Evolutionary conservation across 352 stramenopile species (phyloP).

Genomic region (Pythium myriotylum): DNA sequence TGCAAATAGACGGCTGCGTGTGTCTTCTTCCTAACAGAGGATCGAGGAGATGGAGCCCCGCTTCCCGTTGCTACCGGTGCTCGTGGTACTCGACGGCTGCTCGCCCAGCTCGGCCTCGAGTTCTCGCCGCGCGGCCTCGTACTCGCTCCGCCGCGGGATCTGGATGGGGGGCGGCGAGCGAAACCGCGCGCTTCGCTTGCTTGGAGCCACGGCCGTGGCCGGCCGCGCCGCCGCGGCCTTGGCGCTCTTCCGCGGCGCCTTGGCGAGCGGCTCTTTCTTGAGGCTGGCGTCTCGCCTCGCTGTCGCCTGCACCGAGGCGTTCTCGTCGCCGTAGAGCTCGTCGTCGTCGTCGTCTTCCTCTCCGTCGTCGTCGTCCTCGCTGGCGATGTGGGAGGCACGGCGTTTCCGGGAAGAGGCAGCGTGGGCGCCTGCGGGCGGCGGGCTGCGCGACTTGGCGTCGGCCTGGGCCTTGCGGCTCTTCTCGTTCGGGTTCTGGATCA

Average conservation of each 20-base stretch:
- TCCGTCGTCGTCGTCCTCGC: conserved; percentile 24
- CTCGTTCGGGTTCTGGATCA: conserved; percentile 86
- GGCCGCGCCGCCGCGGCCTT: conserved; percentile 9
- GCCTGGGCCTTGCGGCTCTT: conserved; percentile 81
- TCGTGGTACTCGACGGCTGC: conserved; percentile 57
- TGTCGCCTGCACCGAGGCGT: conserved; percentile 10
- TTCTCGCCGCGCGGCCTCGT: conserved; percentile 19
- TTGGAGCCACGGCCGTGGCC: background rate
- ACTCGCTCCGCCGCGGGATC: conserved; percentile 52
- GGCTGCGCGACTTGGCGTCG: conserved; percentile 49
- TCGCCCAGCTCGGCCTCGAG: conserved; percentile 20
- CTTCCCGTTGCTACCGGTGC: conserved; percentile 47
- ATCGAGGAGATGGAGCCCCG: conserved; percentile 77
- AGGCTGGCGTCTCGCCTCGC: background rate
- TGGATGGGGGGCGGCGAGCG: conserved; percentile 57
- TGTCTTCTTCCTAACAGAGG: conserved; percentile 62
- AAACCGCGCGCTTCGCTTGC: conserved; percentile 22
- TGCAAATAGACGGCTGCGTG: too few relatives aligned
- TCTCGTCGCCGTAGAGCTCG: conserved; percentile 18
- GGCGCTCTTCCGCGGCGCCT: background rate
- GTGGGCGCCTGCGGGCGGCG: conserved; percentile 4
- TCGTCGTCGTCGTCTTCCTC: conserved; percentile 12
- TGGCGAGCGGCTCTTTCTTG: conserved; percentile 11
- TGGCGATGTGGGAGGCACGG: background rate
- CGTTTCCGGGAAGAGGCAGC: conserved; percentile 13